phyloP scores from a whole-genome alignment of 495 filamentous ascomycete species.

The Penicillium fimorum region DNA sequence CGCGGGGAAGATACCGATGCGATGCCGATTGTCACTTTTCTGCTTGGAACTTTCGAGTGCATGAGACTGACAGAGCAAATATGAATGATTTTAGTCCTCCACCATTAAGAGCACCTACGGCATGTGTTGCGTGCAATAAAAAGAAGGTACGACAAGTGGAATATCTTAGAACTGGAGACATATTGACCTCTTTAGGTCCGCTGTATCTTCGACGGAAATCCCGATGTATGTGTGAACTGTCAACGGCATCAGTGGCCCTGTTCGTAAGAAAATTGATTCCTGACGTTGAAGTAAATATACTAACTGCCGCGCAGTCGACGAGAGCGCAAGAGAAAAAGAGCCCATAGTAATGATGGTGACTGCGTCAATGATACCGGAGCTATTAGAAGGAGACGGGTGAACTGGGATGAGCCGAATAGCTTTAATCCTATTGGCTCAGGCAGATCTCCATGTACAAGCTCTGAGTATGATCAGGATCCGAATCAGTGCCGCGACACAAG shows the following conservation, averaged over 20 bases:
- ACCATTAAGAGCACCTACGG: constrained; percentile 22
- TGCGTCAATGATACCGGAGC: not conserved
- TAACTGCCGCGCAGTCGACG: constrained; percentile 14
- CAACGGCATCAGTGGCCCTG: constrained; percentile 28
- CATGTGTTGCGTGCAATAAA: constrained; percentile 29
- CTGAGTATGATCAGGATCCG: not conserved
- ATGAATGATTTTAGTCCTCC: constrained; percentile 21
- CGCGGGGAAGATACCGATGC: constrained; percentile 2
- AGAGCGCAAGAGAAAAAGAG: constrained; percentile 22
- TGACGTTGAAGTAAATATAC: not conserved
- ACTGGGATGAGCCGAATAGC: not conserved
- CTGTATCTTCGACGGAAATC: constrained; percentile 19
- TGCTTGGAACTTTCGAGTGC: too few relatives aligned
- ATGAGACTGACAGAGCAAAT: not conserved
- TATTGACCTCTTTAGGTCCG: constrained; percentile 17
- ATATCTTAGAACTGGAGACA: not conserved
- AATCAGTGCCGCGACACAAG: not conserved
- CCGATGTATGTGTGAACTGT: constrained; percentile 22
- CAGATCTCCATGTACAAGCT: not conserved
- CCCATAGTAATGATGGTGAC: not conserved
- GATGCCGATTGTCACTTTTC: not conserved
- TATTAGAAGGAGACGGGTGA: constrained; percentile 6
- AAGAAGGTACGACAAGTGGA: constrained; percentile 20
- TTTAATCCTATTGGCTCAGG: not conserved
- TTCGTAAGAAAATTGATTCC: constrained; percentile 12